Percentiles rank a stretch among this genome's conserved stretches.
Conservation (phyloP, 768 basidiomycete genomes). For the Trametes sanguinea region DNA sequence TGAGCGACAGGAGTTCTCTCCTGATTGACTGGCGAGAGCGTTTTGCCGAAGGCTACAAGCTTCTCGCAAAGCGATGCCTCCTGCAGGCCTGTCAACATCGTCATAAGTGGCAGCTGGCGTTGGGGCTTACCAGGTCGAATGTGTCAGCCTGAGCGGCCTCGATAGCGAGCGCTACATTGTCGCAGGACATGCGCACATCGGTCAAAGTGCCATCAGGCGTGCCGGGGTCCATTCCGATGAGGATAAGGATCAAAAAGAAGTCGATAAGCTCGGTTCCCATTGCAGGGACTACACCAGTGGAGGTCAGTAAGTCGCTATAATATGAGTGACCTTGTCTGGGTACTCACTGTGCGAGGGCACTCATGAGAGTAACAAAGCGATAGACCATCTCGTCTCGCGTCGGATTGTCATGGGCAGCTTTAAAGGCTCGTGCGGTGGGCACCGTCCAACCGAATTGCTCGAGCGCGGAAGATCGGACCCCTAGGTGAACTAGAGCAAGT, state of each 20-base stretch:
- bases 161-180: slow-evolving; percentile 47
- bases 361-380: slow-evolving; percentile 46
- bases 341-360: slow-evolving; percentile 49
- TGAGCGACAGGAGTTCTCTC: slow-evolving; percentile 48
- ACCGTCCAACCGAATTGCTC: slow-evolving; percentile 36
- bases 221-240: slow-evolving; percentile 58
- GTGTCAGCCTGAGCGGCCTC: slow-evolving; percentile 30
- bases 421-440: background rate
- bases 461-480: slow-evolving; percentile 43
- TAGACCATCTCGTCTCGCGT: slow-evolving; percentile 34
- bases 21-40: slow-evolving; percentile 51
- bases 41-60: slow-evolving; percentile 42
- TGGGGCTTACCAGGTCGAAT: slow-evolving; percentile 25
- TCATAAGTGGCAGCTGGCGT: background rate
- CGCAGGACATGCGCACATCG: slow-evolving; percentile 50
- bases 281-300: slow-evolving; percentile 35
- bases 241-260: slow-evolving; percentile 49
- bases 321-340: background rate
- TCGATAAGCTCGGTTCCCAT: slow-evolving; percentile 45
- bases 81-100: slow-evolving; percentile 33
- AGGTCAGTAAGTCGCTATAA: slow-evolving; percentile 2
- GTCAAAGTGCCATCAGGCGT: slow-evolving; percentile 45
- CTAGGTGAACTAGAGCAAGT: slow-evolving; percentile 44
- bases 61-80: slow-evolving; percentile 49
- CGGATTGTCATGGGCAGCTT: slow-evolving; percentile 20